phyloP scores from a whole-genome alignment of 805 yeast species.

The Peterozyma toletana region DNA sequence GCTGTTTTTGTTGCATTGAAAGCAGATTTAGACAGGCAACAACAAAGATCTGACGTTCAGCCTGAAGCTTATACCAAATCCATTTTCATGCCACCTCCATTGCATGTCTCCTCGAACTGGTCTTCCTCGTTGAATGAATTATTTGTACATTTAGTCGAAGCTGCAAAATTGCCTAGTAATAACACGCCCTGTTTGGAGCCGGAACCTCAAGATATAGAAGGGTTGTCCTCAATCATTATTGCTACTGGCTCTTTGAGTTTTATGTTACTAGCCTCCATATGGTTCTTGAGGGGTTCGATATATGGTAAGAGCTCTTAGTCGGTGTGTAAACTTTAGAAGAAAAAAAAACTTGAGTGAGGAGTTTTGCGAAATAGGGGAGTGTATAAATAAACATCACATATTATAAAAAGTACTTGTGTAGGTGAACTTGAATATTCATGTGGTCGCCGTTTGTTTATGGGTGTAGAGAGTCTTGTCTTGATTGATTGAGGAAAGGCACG shows the following conservation, averaged over 20 bases:
- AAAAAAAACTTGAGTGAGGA: no score
- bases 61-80: slow-evolving; percentile 81
- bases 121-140: slow-evolving; percentile 77
- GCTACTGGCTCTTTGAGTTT: slow-evolving; percentile 69
- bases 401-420: no score
- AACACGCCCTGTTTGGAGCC: slow-evolving; percentile 77
- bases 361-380: no score
- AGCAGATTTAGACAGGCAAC: slow-evolving; percentile 94
- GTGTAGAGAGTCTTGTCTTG: no score
- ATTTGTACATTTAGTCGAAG: slow-evolving; percentile 81
- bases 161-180: slow-evolving; percentile 69
- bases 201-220: slow-evolving; percentile 45
- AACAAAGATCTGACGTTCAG: slow-evolving; percentile 76
- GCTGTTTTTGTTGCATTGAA: slow-evolving; percentile 85
- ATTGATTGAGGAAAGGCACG: slow-evolving; percentile 1
- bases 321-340: background rate
- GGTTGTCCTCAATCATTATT: slow-evolving; percentile 44
- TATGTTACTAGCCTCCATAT: slow-evolving; percentile 53
- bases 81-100: slow-evolving; percentile 66
- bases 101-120: slow-evolving; percentile 91
- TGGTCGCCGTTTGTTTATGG: no score
- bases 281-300: slow-evolving; percentile 54
- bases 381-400: no score
- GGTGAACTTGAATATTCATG: no score
- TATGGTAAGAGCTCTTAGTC: slow-evolving; percentile 10